These are phyloP conservation scores for Russula brevipes DNA, from an alignment of 768 basidiomycete species.

Conservation along the genomic window DNA sequence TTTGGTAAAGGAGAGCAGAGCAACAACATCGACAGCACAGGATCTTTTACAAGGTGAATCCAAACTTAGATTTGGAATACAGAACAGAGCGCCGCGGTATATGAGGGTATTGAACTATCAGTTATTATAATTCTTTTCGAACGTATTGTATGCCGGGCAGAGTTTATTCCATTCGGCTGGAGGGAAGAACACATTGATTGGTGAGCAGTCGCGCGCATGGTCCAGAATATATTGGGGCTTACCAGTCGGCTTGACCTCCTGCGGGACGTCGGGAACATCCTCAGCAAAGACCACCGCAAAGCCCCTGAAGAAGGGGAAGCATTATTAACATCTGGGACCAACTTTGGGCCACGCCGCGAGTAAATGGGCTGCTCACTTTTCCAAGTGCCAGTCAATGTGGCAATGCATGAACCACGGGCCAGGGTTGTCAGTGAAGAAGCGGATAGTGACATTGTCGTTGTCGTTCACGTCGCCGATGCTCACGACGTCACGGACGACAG, in stretches of 20 bases:
- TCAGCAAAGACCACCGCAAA: constrained; percentile 18
- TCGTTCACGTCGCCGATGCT: constrained; percentile 17
- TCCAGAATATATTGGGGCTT: not conserved
- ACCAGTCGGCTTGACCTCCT: not conserved
- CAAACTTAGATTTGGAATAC: too few relatives aligned
- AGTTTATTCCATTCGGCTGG: constrained; percentile 8
- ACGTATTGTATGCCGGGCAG: not conserved
- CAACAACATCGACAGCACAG: too few relatives aligned
- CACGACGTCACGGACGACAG: constrained; percentile 43
- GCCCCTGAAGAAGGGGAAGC: not conserved
- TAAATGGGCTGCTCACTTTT: too few relatives aligned
- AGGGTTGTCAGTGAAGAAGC: constrained; percentile 32
- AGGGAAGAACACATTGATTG: not conserved
- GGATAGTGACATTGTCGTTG: constrained; percentile 24
- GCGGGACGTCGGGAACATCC: constrained; percentile 4
- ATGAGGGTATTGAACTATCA: too few relatives aligned
- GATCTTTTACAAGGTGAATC: too few relatives aligned
- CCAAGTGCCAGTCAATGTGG: constrained; percentile 31
- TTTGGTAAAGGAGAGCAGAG: too few relatives aligned
- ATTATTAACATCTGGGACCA: too few relatives aligned
- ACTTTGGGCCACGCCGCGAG: too few relatives aligned
- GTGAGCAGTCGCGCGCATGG: not conserved
- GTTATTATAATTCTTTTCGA: too few relatives aligned
- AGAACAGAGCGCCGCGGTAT: too few relatives aligned
- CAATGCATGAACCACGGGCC: constrained; percentile 31